phyloP scores from a whole-genome alignment of 2,329 filamentous ascomycete species.

The Fusarium buharicum region DNA sequence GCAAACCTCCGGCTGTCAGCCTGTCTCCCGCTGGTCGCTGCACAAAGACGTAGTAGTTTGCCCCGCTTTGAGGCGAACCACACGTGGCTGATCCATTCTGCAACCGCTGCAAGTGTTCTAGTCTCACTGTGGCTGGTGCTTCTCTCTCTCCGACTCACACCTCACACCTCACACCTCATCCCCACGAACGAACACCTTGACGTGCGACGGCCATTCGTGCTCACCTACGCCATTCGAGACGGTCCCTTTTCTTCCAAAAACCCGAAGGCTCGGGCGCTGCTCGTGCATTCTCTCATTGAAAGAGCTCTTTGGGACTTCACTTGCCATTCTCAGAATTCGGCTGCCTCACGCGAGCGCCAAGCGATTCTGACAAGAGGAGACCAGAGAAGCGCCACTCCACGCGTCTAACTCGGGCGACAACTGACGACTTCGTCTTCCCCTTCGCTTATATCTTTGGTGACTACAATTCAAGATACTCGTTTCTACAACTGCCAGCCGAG shows the following conservation, averaged over 20 bases:
- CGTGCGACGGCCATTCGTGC: constrained; percentile 44
- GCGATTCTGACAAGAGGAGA: constrained; percentile 39
- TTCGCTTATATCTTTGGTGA: constrained; percentile 18
- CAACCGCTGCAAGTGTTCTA: constrained; percentile 19
- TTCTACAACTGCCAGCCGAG: constrained; percentile 5
- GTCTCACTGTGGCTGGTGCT: constrained; percentile 37
- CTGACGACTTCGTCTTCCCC: constrained; percentile 22
- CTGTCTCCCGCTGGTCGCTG: constrained; percentile 1
- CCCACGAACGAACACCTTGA: constrained; percentile 41
- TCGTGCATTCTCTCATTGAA: constrained; percentile 35
- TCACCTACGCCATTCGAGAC: constrained; percentile 44
- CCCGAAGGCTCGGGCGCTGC: constrained; percentile 44
- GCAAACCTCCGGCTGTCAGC: constrained; percentile 15
- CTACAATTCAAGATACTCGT: constrained; percentile 5
- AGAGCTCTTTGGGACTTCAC: constrained; percentile 19
- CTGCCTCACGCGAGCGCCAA: constrained; percentile 45
- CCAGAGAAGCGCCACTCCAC: constrained; percentile 41
- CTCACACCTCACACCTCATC: constrained; percentile 38
- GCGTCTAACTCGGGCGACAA: constrained; percentile 38
- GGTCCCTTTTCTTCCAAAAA: constrained; percentile 34
- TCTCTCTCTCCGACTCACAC: constrained; percentile 21
- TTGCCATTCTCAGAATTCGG: constrained; percentile 22
- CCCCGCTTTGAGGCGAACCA: constrained; percentile 22
- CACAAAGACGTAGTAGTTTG: constrained; percentile 33
- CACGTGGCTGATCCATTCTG: constrained; percentile 22